Conservation (phyloP, 495 filamentous ascomycete species). For the Aspergillus avenaceus region DNA sequence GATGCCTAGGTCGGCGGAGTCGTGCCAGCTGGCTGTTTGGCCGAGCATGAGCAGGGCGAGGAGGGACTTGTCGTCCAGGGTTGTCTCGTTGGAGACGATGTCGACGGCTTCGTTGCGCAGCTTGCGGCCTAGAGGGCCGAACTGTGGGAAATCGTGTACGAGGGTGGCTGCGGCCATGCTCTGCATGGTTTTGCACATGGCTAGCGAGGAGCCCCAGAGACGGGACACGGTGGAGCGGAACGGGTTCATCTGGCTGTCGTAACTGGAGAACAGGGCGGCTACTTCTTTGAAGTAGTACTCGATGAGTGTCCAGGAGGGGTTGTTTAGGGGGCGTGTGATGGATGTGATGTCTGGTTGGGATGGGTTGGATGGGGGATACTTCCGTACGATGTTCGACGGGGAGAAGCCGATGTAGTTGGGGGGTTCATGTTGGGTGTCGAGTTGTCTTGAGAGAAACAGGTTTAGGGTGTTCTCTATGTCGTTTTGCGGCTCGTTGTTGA, state of each 20-base stretch:
- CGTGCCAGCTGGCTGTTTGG: slow-evolving; percentile 55
- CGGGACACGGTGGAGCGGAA: slow-evolving; percentile 53
- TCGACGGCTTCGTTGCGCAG: slow-evolving; percentile 50
- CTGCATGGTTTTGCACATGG: slow-evolving; percentile 57
- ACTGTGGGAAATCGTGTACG: slow-evolving; percentile 52
- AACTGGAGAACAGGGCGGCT: slow-evolving; percentile 53
- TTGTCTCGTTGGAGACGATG: slow-evolving; percentile 41
- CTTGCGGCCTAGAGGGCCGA: slow-evolving; percentile 45
- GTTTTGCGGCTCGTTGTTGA: slow-evolving; percentile 24
- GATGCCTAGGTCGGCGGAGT: slow-evolving; percentile 50
- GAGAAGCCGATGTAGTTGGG: slow-evolving; percentile 28
- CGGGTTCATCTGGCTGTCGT: slow-evolving; percentile 55
- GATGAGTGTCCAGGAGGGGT: slow-evolving; percentile 50
- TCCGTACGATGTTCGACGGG: slow-evolving; percentile 36
- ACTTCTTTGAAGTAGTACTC: slow-evolving; percentile 61
- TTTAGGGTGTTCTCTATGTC: slow-evolving; percentile 25
- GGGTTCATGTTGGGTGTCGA: slow-evolving; percentile 15
- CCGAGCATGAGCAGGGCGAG: slow-evolving; percentile 53
- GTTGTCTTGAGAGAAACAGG: slow-evolving; percentile 26
- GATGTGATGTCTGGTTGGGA: slow-evolving; percentile 26
- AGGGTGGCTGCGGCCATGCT: slow-evolving; percentile 59
- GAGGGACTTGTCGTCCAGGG: slow-evolving; percentile 45
- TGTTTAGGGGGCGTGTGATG: slow-evolving; percentile 37
- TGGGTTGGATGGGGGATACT: slow-evolving; percentile 27
- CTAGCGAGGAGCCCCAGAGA: slow-evolving; percentile 52